Evolutionary conservation across 2,329 filamentous ascomycete genomes (phyloP), one percentile per base, ranked within the genome.

Genomic region (Fusarium poae): DNA sequence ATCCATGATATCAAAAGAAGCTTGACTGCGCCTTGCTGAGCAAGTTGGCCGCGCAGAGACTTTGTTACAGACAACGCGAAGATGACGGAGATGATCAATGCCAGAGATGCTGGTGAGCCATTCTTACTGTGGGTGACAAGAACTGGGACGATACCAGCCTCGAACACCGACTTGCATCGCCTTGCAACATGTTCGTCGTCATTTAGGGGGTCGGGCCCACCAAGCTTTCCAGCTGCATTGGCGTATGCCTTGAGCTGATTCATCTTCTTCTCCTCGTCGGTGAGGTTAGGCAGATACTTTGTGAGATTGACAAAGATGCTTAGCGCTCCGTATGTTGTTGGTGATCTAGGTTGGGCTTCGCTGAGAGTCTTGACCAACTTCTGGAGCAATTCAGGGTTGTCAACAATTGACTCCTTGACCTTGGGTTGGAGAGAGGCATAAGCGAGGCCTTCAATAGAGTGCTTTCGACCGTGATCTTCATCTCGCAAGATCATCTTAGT

Each of bases 191-290:
- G 89, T 3, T 90, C 84, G 59, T 97, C 90, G 64, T 94, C 88
- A 59, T 96, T 90, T 0, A 97, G 83, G 10, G 88, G 87, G 75
- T 94, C 88, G 1, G 86, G 82, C 4, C 85, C 81, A 0, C 83
- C 77, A n/a, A 86, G 76, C 64, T 88, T 87, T 74, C 93, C 94
- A 7, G 90, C 89, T 1, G 93, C 92, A 76, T 97, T 93, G 16
- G 96, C 96, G 74, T 98, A 99, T 3, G 94, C 93, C 82, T 97
- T 97, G 44, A 99, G 86, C 77, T 99, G 92, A 8, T 88, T 88
- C 82, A 99, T 93, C 75, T 92, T 93, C 81, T 95, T 96, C 74
- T 97, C 91, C 79, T 99, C 96, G 67, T 97, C 95, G 0, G 93
- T 91, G 40, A 94, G 84, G 10, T 84, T 83, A 9, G 94, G 94